Evolutionary conservation across 2,329 filamentous ascomycete genomes (phyloP).

Genomic region (Pezicula rhizophila): DNA sequence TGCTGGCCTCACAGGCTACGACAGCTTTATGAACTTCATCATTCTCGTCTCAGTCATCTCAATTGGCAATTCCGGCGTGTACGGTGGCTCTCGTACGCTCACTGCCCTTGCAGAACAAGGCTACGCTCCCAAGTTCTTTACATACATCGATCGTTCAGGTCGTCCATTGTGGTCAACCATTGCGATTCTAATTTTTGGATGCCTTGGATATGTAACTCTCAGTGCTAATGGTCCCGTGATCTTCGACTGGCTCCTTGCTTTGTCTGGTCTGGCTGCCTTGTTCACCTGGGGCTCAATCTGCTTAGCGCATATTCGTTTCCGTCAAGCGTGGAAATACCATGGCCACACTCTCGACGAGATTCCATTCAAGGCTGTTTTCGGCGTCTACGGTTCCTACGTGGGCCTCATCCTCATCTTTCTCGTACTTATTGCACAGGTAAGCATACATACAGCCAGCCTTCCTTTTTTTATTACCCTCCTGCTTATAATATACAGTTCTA

Average conservation of each 20-base stretch:
- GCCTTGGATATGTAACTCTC: slow-evolving; percentile 43
- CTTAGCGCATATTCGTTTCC: slow-evolving; percentile 63
- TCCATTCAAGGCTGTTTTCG: slow-evolving; percentile 54
- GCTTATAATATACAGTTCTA: too few relatives aligned
- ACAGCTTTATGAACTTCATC: slow-evolving; percentile 53
- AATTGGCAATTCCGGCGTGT: slow-evolving; percentile 53
- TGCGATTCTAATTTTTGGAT: slow-evolving; percentile 41
- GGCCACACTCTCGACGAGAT: slow-evolving; percentile 59
- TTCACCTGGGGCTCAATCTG: slow-evolving; percentile 64
- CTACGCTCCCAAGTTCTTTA: slow-evolving; percentile 50
- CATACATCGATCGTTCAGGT: slow-evolving; percentile 51
- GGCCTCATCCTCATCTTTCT: slow-evolving; percentile 51
- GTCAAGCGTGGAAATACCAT: slow-evolving; percentile 50
- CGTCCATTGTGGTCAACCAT: slow-evolving; percentile 47
- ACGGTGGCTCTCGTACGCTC: slow-evolving; percentile 53
- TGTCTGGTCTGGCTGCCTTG: slow-evolving; percentile 56
- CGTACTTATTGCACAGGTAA: slow-evolving; percentile 19
- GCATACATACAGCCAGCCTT: too few relatives aligned
- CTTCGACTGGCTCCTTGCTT: slow-evolving; percentile 59
- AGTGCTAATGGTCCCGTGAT: slow-evolving; percentile 41
- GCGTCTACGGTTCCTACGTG: slow-evolving; percentile 56
- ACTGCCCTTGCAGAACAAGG: slow-evolving; percentile 53
- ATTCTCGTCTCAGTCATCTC: slow-evolving; percentile 54
- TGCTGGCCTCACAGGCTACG: slow-evolving; percentile 44
- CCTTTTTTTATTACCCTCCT: too few relatives aligned